phyloP scores from a whole-genome alignment of 192 early-diverging fungal species.

The Coemansia sp. region DNA sequence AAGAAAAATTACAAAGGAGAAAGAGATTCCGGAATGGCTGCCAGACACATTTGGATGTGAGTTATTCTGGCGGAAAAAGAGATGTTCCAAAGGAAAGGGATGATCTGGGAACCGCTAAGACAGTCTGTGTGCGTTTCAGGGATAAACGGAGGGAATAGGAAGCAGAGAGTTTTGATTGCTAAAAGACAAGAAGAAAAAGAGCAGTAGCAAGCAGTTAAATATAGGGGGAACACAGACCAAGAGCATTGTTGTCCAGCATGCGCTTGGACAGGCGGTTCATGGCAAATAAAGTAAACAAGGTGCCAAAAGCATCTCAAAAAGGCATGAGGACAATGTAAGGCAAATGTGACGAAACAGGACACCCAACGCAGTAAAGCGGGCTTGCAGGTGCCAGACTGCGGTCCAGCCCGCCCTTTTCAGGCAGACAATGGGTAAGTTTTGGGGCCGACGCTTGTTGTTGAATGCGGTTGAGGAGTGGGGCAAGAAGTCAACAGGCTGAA shows the following conservation, averaged over 20 bases:
- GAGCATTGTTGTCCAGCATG: neutral
- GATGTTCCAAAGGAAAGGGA: no score
- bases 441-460: no score
- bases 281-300: neutral
- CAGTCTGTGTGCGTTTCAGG: no score
- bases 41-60: neutral
- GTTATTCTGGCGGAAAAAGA: neutral
- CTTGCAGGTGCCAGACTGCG: neutral
- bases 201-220: neutral
- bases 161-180: neutral
- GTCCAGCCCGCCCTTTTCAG: neutral
- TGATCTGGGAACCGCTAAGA: no score
- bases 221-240: neutral
- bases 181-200: neutral
- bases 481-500: neutral
- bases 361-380: neutral
- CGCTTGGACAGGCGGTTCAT: neutral
- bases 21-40: constrained; percentile 1
- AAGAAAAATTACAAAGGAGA: constrained; percentile 19
- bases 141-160: neutral
- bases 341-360: neutral
- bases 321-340: neutral
- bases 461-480: neutral
- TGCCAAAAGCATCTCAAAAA: neutral
- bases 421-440: no score